These are phyloP conservation scores for Drosera capensis DNA, from an alignment of 148 eudicot species.

Conservation along the genomic window DNA sequence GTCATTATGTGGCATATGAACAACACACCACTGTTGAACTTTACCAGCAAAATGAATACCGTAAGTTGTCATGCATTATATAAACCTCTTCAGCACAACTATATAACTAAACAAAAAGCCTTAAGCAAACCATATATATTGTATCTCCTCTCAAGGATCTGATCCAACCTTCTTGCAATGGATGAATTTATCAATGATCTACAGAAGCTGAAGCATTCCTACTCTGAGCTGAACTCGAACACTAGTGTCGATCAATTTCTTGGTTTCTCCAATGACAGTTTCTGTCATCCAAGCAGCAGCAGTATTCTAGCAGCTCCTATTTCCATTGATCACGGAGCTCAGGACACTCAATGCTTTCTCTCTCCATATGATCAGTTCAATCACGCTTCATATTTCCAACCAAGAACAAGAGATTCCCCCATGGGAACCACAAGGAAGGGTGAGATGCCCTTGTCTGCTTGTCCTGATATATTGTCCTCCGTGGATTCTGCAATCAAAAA, in stretches of 20 bases:
- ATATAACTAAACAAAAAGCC: too few species aligned
- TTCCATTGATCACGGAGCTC: not conserved
- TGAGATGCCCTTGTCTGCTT: not conserved
- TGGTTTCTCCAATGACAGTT: slow-evolving; percentile 12
- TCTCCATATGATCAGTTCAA: not conserved
- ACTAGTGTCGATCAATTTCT: slow-evolving; percentile 11
- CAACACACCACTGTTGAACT: too few species aligned
- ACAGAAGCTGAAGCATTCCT: slow-evolving; percentile 23
- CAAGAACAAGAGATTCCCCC: not conserved
- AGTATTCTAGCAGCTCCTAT: not conserved
- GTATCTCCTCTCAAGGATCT: too few species aligned
- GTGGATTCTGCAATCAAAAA: too few species aligned
- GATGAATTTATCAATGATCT: slow-evolving; percentile 22
- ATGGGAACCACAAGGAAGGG: not conserved
- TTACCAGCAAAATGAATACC: too few species aligned
- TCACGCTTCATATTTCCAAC: not conserved
- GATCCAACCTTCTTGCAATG: too few species aligned
- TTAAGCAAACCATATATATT: too few species aligned
- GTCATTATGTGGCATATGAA: too few species aligned
- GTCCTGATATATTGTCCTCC: too few species aligned
- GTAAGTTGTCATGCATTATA: too few species aligned
- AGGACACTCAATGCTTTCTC: not conserved
- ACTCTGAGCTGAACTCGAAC: slow-evolving; percentile 19
- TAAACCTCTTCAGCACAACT: too few species aligned
- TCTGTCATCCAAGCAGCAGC: not conserved